Evolutionary conservation across 345 rosid species (phyloP), one percentile per base, ranked within the genome.

Genomic region (Populus pruinosa): DNA sequence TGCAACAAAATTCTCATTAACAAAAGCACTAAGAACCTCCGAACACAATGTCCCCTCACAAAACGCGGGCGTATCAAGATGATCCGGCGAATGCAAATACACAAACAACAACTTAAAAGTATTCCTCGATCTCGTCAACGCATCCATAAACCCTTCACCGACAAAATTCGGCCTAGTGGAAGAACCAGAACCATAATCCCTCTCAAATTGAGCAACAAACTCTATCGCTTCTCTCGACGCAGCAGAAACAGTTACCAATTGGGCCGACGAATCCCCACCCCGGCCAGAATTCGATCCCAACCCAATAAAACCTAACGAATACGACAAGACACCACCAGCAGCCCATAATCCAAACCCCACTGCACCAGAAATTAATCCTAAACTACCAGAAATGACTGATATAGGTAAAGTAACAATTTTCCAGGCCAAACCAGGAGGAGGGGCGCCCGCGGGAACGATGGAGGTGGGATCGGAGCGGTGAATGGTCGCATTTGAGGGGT

Each of bases 1-100:
- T 1, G 91, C 76, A 9, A 96, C 94, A 63, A 96, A 96, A 77
- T 96, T 96, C 91, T 92, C 96, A 71, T 94, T 96, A 73, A 96
- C 87, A 77, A 94, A 96, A 5, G 88, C 90, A 0, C 88, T 77
- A 53, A 96, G 56, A 0, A 70, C 82, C 80, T 94, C 94, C 9
- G 89, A 86, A 69, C 98, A 91, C 71, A 96, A 84, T 47, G 98
- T 88, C 77, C 91, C 78, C 82, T 89, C 88, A 6, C 98, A 96
- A 81, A 96, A 96, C 41, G 44, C 67, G 6, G 91, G 91, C 13
- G 98, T 87, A 77, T 96, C 98, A 1, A 94, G 97, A 79, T 96
- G 99, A 76, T 96, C 99, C 2, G 97, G 97, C 5, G 99, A 96
- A 81, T 96, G 99, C 90, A 96, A 86, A 79, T 96, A 96, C 75